These are phyloP conservation scores for Melaleuca alternifolia DNA, from an alignment of 345 rosid genomes.

Conservation along the genomic window DNA sequence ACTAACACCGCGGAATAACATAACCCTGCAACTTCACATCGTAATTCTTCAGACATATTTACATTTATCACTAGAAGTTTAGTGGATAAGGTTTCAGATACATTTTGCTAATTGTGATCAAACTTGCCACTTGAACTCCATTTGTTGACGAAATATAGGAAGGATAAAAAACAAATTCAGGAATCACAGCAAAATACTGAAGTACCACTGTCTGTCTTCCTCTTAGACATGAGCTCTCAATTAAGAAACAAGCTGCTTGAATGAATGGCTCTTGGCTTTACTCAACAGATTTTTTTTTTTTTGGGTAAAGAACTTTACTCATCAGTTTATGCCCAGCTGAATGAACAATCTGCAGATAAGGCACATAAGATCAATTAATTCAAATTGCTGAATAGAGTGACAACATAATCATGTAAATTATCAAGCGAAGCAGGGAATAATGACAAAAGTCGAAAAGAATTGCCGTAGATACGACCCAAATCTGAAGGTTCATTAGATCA, in stretches of 20 bases:
- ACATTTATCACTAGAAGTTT: background rate
- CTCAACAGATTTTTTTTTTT: too few species aligned
- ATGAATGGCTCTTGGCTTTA: background rate
- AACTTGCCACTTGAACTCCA: background rate
- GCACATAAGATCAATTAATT: background rate
- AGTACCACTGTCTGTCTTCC: background rate
- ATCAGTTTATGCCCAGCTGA: slow-evolving; percentile 32
- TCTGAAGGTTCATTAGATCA: background rate
- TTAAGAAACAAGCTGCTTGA: background rate
- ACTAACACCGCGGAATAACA: background rate
- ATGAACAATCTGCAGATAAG: slow-evolving; percentile 27
- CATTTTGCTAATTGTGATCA: background rate
- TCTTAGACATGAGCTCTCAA: background rate
- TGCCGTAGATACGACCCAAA: background rate
- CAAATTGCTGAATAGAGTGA: background rate
- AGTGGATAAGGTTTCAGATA: background rate
- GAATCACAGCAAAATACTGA: background rate
- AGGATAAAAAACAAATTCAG: background rate
- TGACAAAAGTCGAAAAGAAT: background rate
- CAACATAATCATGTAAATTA: background rate
- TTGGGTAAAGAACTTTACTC: too few species aligned
- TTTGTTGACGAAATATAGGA: background rate
- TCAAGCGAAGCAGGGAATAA: background rate
- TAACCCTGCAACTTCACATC: background rate
- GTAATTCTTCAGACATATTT: background rate